A percentile compares a stretch with the other conserved stretches of the same genome.
Conservation (phyloP, 2,329 filamentous ascomycete species). For the Aspergillus sp. region DNA sequence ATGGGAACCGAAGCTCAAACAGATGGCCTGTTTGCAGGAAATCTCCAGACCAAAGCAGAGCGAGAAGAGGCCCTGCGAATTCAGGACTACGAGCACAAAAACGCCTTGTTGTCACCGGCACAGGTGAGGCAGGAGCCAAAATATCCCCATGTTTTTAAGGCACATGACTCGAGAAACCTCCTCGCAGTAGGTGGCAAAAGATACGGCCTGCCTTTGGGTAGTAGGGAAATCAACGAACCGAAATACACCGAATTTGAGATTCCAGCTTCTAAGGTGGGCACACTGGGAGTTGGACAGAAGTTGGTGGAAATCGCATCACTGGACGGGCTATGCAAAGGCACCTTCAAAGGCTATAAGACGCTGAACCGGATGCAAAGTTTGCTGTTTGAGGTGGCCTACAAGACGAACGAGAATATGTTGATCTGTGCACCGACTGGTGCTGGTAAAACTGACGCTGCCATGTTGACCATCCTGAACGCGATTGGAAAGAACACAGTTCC, state of each 20-base stretch:
- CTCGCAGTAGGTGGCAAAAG: constrained; percentile 74
- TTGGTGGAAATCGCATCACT: constrained; percentile 75
- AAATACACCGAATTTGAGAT: constrained; percentile 89
- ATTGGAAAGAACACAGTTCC: constrained; percentile 81
- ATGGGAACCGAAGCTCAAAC: constrained; percentile 29
- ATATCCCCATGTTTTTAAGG: constrained; percentile 91
- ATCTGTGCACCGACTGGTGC: constrained; percentile 97
- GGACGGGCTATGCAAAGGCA: constrained; percentile 84
- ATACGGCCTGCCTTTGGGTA: constrained; percentile 76
- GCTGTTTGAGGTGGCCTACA: constrained; percentile 91
- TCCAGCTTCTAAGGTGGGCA: constrained; percentile 75
- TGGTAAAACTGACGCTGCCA: constrained; percentile 97
- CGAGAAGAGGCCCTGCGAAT: constrained; percentile 72
- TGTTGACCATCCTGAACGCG: constrained; percentile 90
- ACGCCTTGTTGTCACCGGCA: constrained; percentile 64
- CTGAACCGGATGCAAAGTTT: constrained; percentile 98
- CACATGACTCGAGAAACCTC: constrained; percentile 78
- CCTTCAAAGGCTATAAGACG: constrained; percentile 88
- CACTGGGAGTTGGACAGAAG: constrained; percentile 65
- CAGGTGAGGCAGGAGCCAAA: constrained; percentile 65
- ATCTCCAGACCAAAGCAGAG: constrained; percentile 69
- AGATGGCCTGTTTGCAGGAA: constrained; percentile 45
- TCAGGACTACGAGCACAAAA: constrained; percentile 80
- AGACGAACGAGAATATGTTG: constrained; percentile 96
- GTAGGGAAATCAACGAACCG: constrained; percentile 63